These are phyloP conservation scores for Raffaelea arxii DNA, from an alignment of 2,329 filamentous ascomycete genomes.

Conservation along the genomic window DNA sequence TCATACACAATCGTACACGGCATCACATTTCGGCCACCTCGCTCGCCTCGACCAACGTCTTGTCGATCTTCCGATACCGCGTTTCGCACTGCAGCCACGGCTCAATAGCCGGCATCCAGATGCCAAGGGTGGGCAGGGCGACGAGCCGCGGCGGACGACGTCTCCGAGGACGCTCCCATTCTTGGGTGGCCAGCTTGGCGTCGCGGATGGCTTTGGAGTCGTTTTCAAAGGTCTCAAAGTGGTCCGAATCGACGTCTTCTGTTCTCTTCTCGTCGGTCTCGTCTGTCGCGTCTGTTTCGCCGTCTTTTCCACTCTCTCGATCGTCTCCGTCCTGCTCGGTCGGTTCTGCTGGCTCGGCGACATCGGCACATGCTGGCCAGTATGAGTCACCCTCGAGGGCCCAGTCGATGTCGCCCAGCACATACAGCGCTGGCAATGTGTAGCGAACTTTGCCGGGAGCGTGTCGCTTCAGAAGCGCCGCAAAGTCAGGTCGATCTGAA, in stretches of 20 bases:
- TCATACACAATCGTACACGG: too few relatives aligned
- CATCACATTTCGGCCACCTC: too few relatives aligned
- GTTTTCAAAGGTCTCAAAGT: neutral
- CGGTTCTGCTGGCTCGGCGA: too few relatives aligned
- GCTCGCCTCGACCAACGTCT: conserved; percentile 21
- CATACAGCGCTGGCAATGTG: conserved; percentile 46
- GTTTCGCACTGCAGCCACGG: conserved; percentile 40
- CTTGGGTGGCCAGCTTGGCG: neutral
- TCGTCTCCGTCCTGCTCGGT: too few relatives aligned
- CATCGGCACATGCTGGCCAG: too few relatives aligned
- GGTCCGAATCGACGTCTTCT: neutral
- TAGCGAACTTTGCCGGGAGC: conserved; percentile 47
- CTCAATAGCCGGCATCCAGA: conserved; percentile 35
- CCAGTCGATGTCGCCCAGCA: conserved; percentile 24
- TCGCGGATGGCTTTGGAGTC: neutral
- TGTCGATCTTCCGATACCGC: conserved; percentile 40
- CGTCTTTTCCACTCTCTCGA: too few relatives aligned
- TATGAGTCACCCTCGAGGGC: conserved; percentile 11
- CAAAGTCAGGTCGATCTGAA: conserved; percentile 17
- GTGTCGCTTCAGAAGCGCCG: conserved; percentile 33
- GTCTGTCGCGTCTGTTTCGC: neutral
- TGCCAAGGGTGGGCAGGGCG: conserved; percentile 42
- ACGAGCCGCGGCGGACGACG: conserved; percentile 29
- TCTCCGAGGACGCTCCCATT: conserved; percentile 9
- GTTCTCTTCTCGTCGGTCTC: neutral